Base-by-base conservation (phyloP, 164 flowering plant species). In the Vitis rupestris region DNA sequence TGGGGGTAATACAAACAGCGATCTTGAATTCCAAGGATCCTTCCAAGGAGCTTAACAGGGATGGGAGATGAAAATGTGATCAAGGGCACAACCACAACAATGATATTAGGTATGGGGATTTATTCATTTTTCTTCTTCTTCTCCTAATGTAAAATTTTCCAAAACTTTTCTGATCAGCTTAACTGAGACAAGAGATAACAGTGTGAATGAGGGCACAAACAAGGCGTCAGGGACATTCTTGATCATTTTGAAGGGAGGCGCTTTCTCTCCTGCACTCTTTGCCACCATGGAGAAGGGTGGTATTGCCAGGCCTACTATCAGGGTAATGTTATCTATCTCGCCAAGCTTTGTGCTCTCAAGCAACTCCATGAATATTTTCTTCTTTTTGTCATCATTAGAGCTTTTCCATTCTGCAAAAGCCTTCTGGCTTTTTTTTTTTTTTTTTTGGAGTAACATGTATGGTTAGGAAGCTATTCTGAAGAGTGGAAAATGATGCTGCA, bases 261-360 rank as follows among this genome's bases (percentile, higher is more conserved):
- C 70, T 47, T 63, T 82, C 76, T 87, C 92, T 50, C 88, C 92
- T 3, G 86, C 89, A 73, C 80, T 84, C 79, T 91, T 89, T 10
- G 84, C 81, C 2, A 74, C 86, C 91, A 89, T 89, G 64, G 93
- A 91, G 10, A 79, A 87, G 3, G 93, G 93, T 0, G 97, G 94
- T n/a, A 90, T 82, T 4, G 80, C 75, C 27, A 87, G 1, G 51
- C 94, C 94, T 2, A 83, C 64, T 30, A 88, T 63, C 67, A 89
- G 37, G 27, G 85, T 77, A 0, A 70, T 23, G 17, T 80, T 74
- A 55, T 91, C 91, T 2, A 81, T 64, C 68, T 76, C 80, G 76
- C 80, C 77, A 0, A 72, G 71, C 12, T 57, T 80, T 49, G 84
- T 77, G 4, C 61, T 80, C 64, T 78, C 75, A 91, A 76, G 70